A percentile compares a stretch with the other conserved stretches of the same genome.
Conservation (phyloP, 2,329 filamentous ascomycete species). For the Diaporthe batatas region DNA sequence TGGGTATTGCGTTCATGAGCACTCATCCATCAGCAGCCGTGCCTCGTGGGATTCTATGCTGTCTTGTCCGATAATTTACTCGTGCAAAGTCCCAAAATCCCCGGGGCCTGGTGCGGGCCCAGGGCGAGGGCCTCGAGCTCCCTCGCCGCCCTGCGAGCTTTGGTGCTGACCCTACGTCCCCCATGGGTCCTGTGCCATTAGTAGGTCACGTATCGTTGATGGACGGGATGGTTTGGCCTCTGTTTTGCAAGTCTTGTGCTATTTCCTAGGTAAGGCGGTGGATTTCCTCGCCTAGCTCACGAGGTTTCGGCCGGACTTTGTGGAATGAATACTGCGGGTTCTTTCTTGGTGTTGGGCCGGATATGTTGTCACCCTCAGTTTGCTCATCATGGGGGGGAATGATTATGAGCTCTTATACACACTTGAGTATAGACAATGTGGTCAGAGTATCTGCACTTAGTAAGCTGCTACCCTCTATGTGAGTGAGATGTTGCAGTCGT, state of each 20-base stretch:
- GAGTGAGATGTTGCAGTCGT: no score
- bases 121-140: slow-evolving; percentile 16
- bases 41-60: neutral
- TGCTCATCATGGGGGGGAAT: no score
- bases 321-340: neutral
- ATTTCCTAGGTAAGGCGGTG: neutral
- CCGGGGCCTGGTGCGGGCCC: slow-evolving; percentile 5
- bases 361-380: no score
- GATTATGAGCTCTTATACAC: no score
- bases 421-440: no score
- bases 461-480: no score
- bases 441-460: no score
- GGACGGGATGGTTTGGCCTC: neutral
- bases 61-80: neutral
- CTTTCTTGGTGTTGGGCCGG: neutral
- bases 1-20: neutral
- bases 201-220: neutral
- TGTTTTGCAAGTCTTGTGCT: neutral
- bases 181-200: no score
- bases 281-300: slow-evolving; percentile 6
- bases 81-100: neutral
- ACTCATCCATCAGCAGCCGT: no score
- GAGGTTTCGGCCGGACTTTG: neutral
- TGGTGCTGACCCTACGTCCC: neutral
- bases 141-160: slow-evolving; percentile 18